Conservation (phyloP, 352 stramenopile species). For the Blastocystis sp. region DNA sequence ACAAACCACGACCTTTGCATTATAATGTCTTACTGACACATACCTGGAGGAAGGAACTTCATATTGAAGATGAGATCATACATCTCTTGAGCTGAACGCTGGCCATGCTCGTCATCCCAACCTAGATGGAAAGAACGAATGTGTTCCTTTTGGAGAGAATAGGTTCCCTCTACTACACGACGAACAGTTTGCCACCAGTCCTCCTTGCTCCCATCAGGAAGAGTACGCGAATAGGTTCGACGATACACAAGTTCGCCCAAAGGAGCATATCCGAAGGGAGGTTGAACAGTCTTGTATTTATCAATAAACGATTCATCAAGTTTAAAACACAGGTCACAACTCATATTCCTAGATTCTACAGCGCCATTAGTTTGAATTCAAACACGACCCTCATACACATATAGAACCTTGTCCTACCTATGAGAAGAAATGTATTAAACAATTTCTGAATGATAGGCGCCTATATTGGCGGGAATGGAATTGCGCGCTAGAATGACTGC, state of each 20-base stretch:
- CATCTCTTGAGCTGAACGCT: conserved; percentile 76
- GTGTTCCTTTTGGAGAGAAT: conserved; percentile 82
- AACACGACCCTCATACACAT: not conserved
- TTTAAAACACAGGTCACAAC: conserved; percentile 65
- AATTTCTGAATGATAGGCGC: too few species aligned
- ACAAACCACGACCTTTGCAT: too few species aligned
- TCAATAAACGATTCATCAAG: conserved; percentile 65
- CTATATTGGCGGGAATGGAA: too few species aligned
- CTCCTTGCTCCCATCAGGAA: conserved; percentile 75
- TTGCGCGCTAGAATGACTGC: too few species aligned
- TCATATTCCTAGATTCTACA: conserved; percentile 1
- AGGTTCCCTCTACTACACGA: conserved; percentile 83
- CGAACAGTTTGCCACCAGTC: conserved; percentile 81
- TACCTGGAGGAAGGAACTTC: too few species aligned
- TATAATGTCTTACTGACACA: too few species aligned
- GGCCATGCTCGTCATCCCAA: conserved; percentile 72
- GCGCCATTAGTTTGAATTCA: not conserved
- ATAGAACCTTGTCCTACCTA: too few species aligned
- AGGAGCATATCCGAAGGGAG: conserved; percentile 84
- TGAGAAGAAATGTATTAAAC: too few species aligned
- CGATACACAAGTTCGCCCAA: conserved; percentile 84
- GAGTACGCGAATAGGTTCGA: conserved; percentile 80
- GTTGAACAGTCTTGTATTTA: conserved; percentile 67
- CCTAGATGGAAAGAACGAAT: conserved; percentile 67
- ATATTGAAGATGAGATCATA: too few species aligned